A percentile compares a stretch with the other conserved stretches of the same genome.
Conservation (phyloP, 2,329 filamentous ascomycete genomes). For the Proliferodiscus dingleyae region DNA sequence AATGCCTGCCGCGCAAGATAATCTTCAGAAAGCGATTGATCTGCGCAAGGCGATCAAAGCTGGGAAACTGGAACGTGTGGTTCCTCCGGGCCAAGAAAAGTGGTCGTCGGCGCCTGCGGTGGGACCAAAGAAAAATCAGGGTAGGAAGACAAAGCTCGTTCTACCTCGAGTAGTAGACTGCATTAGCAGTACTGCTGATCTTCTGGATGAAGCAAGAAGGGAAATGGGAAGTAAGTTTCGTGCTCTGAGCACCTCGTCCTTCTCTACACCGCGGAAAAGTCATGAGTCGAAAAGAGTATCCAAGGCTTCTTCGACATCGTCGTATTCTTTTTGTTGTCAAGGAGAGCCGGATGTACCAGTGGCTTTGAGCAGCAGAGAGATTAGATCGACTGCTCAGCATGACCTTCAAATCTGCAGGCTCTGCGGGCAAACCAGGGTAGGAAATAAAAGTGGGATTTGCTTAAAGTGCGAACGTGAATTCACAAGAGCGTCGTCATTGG, state of each 20-base stretch:
- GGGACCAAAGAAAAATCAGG: too few species aligned
- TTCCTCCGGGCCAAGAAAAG: neutral
- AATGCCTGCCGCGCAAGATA: too few species aligned
- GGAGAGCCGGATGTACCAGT: neutral
- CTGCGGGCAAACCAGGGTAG: neutral
- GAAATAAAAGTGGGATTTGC: constrained; percentile 6
- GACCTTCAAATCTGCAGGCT: constrained; percentile 6
- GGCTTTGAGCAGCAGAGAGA: constrained; percentile 4
- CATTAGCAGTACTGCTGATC: constrained; percentile 9
- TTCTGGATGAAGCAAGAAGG: constrained; percentile 12
- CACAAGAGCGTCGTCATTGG: neutral
- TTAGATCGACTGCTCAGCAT: constrained; percentile 2
- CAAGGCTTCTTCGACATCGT: neutral
- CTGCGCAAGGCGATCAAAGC: neutral
- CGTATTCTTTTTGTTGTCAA: constrained; percentile 15
- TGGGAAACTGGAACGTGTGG: neutral
- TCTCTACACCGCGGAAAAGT: too few species aligned
- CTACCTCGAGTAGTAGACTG: constrained; percentile 9
- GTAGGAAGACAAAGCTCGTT: constrained; percentile 3
- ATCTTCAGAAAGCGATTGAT: too few species aligned
- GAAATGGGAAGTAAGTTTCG: constrained; percentile 12
- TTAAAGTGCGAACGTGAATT: constrained; percentile 11
- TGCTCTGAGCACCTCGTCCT: constrained; percentile 4
- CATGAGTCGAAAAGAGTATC: neutral
- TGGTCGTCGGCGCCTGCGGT: neutral